Evolutionary conservation across 306 rosid genomes (phyloP), one percentile per base, ranked within the genome.

Genomic region (Rosa lucieae): DNA sequence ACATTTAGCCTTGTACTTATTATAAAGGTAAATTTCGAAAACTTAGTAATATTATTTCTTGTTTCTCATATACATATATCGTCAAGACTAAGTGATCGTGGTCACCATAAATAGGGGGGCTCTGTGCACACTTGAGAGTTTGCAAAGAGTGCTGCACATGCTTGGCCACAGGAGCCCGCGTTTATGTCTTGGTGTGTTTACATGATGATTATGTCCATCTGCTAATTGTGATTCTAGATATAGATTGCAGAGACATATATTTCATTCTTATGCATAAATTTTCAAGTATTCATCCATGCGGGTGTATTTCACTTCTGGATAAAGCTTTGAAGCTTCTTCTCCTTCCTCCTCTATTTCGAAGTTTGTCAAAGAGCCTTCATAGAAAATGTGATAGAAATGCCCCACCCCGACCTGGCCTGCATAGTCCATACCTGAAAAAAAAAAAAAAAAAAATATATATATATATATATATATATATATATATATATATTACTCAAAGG

Each of bases 241-340:
- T 53, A 5, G 20, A 53, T 17, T 53, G 21, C 21, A 1, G 6
- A 17, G 21, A 4, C 21, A 58, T n/a, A 23, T 23, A 23, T 23
- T 59, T n/a, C 32, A 59, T 8, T 23, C 5, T 75, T 47, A 88
- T 12, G 80, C 76, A 75, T 82, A 88, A 52, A 77, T 14, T 72
- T 84, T 48, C 8, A 94, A 79, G 81, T 79, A 89, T 14, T 92
- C 89, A 70, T 92, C 92, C 91, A 94, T 87, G 75, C 93, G 88
- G 9, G 80, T 92, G 84, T 92, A 94, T 2, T 85, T 82, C 29
- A 92, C 94, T 20, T 94, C 96, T 42, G 98, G 98, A 78, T 89
- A 94, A 49, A 94, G 97, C 77, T 85, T 7, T 9, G 98, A 90
- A 8, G 98, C 98, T 86, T 94, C 98, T 81, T 89, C 90, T 72